Base-by-base conservation (phyloP, 2,329 filamentous ascomycete species). In the Hysterium pulicare region DNA sequence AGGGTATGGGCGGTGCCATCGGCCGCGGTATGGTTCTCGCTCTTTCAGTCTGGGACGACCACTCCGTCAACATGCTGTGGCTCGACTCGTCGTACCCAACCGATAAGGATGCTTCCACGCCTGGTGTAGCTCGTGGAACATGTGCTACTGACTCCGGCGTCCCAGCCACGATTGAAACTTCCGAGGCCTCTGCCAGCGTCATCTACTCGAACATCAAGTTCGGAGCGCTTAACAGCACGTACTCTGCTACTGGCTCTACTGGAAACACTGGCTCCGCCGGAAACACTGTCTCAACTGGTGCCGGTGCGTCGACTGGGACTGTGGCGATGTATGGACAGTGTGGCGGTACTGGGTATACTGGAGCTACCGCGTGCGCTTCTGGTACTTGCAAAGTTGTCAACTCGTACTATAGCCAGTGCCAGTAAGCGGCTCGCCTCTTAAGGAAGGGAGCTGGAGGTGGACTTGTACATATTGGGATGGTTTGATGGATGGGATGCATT, bases 51-150 rank as follows among this genome's bases (percentile, higher is more conserved):
- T 76, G 73, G 72, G 77, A 83, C 57, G 82, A 85, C 64, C 76
- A 84, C 66, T 64, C 75, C 50, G 66, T 75, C 54, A 74, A 83
- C 65, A 86, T 87, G 82, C 76, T 83, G 56, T 87, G 84, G 84
- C 76, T 87, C 50, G 83, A 87, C 69, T 76, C 75, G 50, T 74
- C 69, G 55, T 83, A 75, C 70, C 82, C 82, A 15, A 65, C 67
- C 41, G 48, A 55, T 33, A 42, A 40, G 34, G 44, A 47, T 38
- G 11, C 49, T 7, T 13, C 33, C 11, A 24, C 20, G 3, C 53
- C 55, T 9, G 53, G 53, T 44, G 36, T 49, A 21, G 47, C 41
- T 7, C 47, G 55, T 15, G 54, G 55, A 17, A 49, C 45, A 6
- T 57, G 54, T 47, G 4, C 38, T 5, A 51, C 42, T 9, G 40